phyloP scores from a whole-genome alignment of 345 rosid genomes.

The Ailanthus altissimus region DNA sequence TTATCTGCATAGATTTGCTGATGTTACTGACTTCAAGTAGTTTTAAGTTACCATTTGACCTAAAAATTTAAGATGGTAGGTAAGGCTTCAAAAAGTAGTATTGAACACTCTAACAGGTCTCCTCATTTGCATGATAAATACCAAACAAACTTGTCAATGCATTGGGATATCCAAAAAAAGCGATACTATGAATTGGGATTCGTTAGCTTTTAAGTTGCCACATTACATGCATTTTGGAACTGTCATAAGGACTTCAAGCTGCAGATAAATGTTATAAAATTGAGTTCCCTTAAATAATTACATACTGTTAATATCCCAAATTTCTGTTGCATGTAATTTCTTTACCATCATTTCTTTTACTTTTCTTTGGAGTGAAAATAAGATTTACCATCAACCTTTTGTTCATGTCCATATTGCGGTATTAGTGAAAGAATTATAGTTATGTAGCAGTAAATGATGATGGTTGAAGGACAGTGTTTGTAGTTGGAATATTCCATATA shows the following conservation, averaged over 20 bases:
- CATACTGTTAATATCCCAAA: background rate
- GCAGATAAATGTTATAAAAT: slow-evolving; percentile 1
- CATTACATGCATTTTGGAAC: background rate
- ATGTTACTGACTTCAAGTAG: too few relatives aligned
- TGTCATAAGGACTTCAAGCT: background rate
- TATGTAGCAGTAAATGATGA: background rate
- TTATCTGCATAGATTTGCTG: background rate
- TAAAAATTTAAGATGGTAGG: too few relatives aligned
- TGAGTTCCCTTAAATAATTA: background rate
- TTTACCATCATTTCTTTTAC: background rate
- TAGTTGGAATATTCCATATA: background rate
- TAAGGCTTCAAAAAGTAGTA: too few relatives aligned
- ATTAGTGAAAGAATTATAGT: background rate
- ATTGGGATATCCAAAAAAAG: too few relatives aligned
- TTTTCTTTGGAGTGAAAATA: background rate
- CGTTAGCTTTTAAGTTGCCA: background rate
- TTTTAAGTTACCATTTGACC: too few relatives aligned
- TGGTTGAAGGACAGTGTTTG: background rate
- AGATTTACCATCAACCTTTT: background rate
- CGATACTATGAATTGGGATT: too few relatives aligned
- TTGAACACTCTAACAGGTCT: too few relatives aligned
- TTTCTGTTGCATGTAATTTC: background rate
- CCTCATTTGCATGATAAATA: too few relatives aligned
- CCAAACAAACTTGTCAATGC: too few relatives aligned
- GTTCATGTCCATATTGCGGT: background rate